phyloP scores from a whole-genome alignment of 2,329 filamentous ascomycete species.

The Epichloe hybrida region DNA sequence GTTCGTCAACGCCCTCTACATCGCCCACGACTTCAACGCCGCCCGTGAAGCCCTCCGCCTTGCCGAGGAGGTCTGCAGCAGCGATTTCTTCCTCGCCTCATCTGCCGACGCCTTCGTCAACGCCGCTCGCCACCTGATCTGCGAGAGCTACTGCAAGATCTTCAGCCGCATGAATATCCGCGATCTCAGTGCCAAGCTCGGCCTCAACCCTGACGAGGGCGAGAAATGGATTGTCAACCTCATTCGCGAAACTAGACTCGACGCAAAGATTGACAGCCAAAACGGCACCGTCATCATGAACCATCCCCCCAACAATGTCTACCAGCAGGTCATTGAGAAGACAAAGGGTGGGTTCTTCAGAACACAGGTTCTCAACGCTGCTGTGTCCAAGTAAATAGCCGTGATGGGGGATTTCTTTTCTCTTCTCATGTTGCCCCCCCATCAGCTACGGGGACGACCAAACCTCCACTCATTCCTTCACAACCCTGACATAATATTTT shows the following conservation, averaged over 20 bases:
- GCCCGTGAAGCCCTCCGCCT: constrained; percentile 75
- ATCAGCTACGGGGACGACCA: not conserved
- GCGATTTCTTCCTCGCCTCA: constrained; percentile 88
- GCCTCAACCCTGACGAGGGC: constrained; percentile 83
- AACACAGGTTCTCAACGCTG: constrained; percentile 80
- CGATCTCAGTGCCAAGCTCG: constrained; percentile 84
- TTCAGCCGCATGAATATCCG: constrained; percentile 97
- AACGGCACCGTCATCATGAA: constrained; percentile 99
- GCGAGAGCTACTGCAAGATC: constrained; percentile 99
- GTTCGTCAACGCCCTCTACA: constrained; percentile 90
- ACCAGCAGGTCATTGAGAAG: constrained; percentile 98
- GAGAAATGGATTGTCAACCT: constrained; percentile 99
- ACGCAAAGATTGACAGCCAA: constrained; percentile 99
- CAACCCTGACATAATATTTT: too few species aligned
- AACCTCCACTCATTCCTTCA: not conserved
- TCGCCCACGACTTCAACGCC: constrained; percentile 81
- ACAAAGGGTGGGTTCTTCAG: constrained; percentile 98
- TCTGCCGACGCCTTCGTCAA: constrained; percentile 85
- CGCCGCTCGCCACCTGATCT: constrained; percentile 88
- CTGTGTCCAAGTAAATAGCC: constrained; percentile 36
- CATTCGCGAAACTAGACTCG: constrained; percentile 91
- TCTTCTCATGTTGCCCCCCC: too few species aligned
- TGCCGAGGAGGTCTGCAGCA: constrained; percentile 81
- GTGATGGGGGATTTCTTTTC: not conserved
- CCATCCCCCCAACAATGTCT: constrained; percentile 94